Percentiles rank a stretch among this genome's conserved stretches.
Conservation (phyloP, 1,284 basidiomycete species). For the Thelephora terrestris region DNA sequence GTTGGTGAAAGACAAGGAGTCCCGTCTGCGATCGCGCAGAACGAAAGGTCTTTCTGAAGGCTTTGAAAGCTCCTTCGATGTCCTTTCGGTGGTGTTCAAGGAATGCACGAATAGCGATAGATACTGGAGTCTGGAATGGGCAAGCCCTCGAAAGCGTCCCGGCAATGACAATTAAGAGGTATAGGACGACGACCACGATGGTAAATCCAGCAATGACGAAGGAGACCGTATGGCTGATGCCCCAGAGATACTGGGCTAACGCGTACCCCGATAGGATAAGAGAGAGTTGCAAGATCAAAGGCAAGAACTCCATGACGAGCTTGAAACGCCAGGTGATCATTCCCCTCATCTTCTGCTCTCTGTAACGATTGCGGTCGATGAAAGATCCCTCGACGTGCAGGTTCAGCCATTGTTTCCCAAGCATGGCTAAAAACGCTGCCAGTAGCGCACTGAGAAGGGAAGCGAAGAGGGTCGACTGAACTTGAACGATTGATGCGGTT, state of each 20-base stretch:
- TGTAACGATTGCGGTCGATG: not conserved
- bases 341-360: not conserved
- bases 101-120: not conserved
- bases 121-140: conserved; percentile 4
- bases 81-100: not conserved
- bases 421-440: conserved; percentile 4
- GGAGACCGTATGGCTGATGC: not conserved
- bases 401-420: conserved; percentile 2
- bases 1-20: too few species aligned
- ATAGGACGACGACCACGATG: not conserved
- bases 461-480: not conserved
- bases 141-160: not conserved
- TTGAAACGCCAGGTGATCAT: conserved; percentile 1
- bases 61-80: too few species aligned
- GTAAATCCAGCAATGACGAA: not conserved
- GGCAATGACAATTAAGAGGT: not conserved
- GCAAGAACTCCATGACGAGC: not conserved
- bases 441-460: not conserved
- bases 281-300: not conserved
- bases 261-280: not conserved
- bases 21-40: too few species aligned
- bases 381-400: not conserved
- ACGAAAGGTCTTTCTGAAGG: too few species aligned
- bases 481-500: not conserved
- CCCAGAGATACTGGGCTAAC: not conserved